phyloP scores from a whole-genome alignment of 2,329 filamentous ascomycete genomes.

The Xylariomycetidae sp. region DNA sequence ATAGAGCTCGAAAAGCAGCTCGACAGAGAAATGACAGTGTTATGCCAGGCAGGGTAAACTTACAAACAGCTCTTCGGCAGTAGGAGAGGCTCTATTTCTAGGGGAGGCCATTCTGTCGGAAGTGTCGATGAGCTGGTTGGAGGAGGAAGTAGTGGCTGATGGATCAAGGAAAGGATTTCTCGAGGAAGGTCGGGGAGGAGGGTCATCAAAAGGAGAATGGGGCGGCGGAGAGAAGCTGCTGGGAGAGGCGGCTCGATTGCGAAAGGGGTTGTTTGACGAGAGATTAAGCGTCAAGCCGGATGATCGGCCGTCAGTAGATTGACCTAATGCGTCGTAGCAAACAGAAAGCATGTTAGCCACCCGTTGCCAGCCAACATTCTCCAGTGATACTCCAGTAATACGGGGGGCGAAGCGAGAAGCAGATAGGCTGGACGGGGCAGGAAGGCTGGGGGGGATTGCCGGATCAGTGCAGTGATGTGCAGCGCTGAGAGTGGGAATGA shows the following conservation, averaged over 20 bases:
- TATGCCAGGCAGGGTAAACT: slow-evolving; percentile 33
- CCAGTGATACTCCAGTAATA: too few relatives aligned
- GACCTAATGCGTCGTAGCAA: slow-evolving; percentile 25
- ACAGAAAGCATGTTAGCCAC: slow-evolving; percentile 7
- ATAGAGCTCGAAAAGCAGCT: slow-evolving; percentile 6
- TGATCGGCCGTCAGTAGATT: slow-evolving; percentile 36
- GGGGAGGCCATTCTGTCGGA: slow-evolving; percentile 47
- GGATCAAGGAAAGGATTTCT: slow-evolving; percentile 72
- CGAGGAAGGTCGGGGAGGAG: slow-evolving; percentile 57
- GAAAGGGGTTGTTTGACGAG: slow-evolving; percentile 78
- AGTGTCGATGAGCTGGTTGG: slow-evolving; percentile 26
- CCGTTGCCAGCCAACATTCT: slow-evolving; percentile 9
- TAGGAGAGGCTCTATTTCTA: slow-evolving; percentile 43
- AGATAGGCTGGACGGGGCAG: slow-evolving; percentile 1
- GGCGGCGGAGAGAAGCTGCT: slow-evolving; percentile 33
- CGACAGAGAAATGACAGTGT: not conserved
- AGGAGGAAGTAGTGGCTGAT: slow-evolving; percentile 23
- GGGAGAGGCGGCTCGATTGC: slow-evolving; percentile 66
- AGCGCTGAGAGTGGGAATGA: slow-evolving; percentile 29
- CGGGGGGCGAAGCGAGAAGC: slow-evolving; percentile 9
- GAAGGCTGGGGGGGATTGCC: slow-evolving; percentile 3
- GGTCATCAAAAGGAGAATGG: slow-evolving; percentile 58
- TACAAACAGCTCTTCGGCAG: slow-evolving; percentile 74
- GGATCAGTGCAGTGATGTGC: slow-evolving; percentile 29
- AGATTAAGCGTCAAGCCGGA: slow-evolving; percentile 60